Conservation (phyloP, 2,329 filamentous ascomycete genomes). For the Amauroascus niger region DNA sequence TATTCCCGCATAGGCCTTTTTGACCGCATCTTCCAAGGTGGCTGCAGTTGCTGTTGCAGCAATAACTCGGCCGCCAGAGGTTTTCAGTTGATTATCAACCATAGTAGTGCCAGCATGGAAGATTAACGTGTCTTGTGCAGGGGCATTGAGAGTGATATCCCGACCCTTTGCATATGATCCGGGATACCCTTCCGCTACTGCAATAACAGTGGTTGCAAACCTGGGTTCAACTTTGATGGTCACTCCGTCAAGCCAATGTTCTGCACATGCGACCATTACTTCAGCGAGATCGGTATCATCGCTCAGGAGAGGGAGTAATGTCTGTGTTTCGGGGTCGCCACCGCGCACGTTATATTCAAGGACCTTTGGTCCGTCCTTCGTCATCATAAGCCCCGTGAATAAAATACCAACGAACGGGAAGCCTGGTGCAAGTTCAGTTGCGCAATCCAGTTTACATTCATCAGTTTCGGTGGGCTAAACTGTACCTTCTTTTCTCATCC, state of each 20-base stretch:
- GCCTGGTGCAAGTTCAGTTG: slow-evolving; percentile 19
- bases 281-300: slow-evolving; percentile 74
- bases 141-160: slow-evolving; percentile 48
- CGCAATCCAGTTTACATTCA: slow-evolving; percentile 41
- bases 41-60: slow-evolving; percentile 72
- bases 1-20: slow-evolving; percentile 78
- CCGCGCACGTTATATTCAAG: slow-evolving; percentile 92
- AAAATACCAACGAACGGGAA: slow-evolving; percentile 39
- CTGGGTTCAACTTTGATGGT: slow-evolving; percentile 56
- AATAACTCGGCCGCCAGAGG: slow-evolving; percentile 83
- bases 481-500: slow-evolving; percentile 67
- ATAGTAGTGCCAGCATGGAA: slow-evolving; percentile 88
- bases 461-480: slow-evolving; percentile 41
- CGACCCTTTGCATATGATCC: slow-evolving; percentile 74
- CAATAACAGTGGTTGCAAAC: slow-evolving; percentile 85
- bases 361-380: slow-evolving; percentile 65
- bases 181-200: slow-evolving; percentile 85
- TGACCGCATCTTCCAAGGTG: slow-evolving; percentile 70
- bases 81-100: slow-evolving; percentile 55
- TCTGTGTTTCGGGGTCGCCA: slow-evolving; percentile 86
- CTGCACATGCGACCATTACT: slow-evolving; percentile 76
- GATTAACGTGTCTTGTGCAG: slow-evolving; percentile 52
- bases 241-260: slow-evolving; percentile 62
- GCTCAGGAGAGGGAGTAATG: slow-evolving; percentile 66
- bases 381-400: slow-evolving; percentile 75